phyloP scores from a whole-genome alignment of 768 basidiomycete genomes.

The Strobilomyces confusus region DNA sequence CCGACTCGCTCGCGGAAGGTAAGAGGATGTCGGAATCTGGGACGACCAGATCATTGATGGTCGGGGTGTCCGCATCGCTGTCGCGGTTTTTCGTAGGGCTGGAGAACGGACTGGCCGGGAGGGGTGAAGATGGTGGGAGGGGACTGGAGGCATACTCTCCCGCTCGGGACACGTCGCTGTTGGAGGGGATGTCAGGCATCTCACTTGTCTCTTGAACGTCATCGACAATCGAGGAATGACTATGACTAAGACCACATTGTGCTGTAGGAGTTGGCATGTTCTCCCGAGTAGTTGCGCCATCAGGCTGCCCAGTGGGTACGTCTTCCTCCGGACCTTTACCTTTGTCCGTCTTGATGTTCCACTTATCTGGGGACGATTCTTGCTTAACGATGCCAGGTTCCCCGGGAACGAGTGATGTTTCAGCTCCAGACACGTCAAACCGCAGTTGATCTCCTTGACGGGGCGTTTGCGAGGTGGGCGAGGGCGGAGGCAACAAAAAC shows the following conservation, averaged over 20 bases:
- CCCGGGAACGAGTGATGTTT: background rate
- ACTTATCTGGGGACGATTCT: background rate
- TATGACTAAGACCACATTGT: constrained; percentile 14
- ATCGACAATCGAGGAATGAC: background rate
- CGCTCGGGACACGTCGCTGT: constrained; percentile 19
- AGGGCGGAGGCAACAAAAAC: constrained; percentile 26
- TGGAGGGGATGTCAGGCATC: constrained; percentile 15
- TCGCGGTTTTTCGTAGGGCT: constrained; percentile 15
- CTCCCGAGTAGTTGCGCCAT: constrained; percentile 15
- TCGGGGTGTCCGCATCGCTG: constrained; percentile 12
- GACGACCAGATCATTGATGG: constrained; percentile 7
- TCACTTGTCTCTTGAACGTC: background rate
- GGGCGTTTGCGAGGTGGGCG: constrained; percentile 15
- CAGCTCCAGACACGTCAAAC: background rate
- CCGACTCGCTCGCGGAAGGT: constrained; percentile 6
- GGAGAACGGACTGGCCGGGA: constrained; percentile 47
- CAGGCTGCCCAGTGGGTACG: background rate
- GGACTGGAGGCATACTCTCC: constrained; percentile 39
- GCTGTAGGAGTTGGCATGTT: constrained; percentile 35
- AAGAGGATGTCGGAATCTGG: constrained; percentile 15
- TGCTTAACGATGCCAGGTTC: background rate
- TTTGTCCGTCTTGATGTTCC: constrained; percentile 14
- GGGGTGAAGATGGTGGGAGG: constrained; percentile 61
- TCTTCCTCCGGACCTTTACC: constrained; percentile 24
- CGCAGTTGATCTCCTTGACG: background rate